Evolutionary conservation across 2,329 filamentous ascomycete genomes (phyloP).

Genomic region (Ophiostoma sp.): DNA sequence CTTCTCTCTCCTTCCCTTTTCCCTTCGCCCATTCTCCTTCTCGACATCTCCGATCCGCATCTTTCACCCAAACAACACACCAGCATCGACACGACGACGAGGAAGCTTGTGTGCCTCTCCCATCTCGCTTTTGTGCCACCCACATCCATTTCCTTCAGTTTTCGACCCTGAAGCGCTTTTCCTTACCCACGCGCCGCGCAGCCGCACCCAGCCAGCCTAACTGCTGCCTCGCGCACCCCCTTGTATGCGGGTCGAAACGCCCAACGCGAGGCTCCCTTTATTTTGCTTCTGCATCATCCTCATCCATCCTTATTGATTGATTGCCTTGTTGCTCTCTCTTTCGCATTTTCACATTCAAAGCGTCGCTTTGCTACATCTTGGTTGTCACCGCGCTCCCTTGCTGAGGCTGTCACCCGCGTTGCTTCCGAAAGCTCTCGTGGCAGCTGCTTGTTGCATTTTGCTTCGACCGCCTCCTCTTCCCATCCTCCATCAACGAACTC

Average conservation of each 20-base stretch:
- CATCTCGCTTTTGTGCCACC: conserved; percentile 1
- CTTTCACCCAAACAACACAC: background rate
- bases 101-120: background rate
- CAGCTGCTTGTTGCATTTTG: background rate
- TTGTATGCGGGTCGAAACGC: conserved; percentile 20
- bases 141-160: background rate
- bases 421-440: background rate
- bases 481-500: background rate
- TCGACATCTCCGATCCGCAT: background rate
- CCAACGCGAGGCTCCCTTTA: conserved; percentile 13
- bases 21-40: background rate
- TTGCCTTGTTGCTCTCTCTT: background rate
- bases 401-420: background rate
- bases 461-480: background rate
- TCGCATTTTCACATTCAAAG: background rate
- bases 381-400: background rate
- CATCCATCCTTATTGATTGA: background rate
- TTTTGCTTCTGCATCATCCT: background rate
- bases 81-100: background rate
- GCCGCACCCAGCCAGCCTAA: conserved; percentile 4
- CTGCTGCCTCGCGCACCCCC: background rate
- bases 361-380: background rate
- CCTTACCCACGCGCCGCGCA: background rate
- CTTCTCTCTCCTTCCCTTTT: background rate
- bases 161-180: background rate